A percentile compares a stretch with the other conserved stretches of the same genome.
phyloP scores from a whole-genome alignment of 805 yeast genomes.

The Spathaspora sp. region DNA sequence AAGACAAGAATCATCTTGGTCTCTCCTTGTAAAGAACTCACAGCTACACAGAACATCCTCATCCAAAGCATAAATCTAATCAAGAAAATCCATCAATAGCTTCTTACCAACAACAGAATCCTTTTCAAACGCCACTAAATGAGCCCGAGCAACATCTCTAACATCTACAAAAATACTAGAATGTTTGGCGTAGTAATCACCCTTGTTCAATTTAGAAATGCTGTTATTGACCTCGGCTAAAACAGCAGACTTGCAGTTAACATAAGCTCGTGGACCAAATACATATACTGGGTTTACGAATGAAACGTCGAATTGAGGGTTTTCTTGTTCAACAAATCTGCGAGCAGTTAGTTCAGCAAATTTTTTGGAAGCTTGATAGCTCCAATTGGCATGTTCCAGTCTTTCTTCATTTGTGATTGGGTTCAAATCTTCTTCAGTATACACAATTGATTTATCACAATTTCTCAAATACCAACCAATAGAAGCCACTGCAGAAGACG shows the following conservation, averaged over 20 bases:
- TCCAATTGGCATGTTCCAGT: conserved; percentile 32
- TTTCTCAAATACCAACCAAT: conserved; percentile 8
- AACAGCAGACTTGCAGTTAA: conserved; percentile 26
- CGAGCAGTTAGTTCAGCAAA: conserved; percentile 60
- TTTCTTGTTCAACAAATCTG: conserved; percentile 34
- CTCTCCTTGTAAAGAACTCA: too few species aligned
- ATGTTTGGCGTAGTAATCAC: conserved; percentile 17
- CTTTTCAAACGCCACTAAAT: conserved; percentile 33
- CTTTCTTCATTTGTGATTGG: conserved; percentile 47
- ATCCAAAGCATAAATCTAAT: too few species aligned
- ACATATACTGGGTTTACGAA: conserved; percentile 18
- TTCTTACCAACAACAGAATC: conserved; percentile 18
- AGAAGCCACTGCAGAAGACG: conserved; percentile 52
- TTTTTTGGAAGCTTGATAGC: conserved; percentile 57
- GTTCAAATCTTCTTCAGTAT: conserved; percentile 45
- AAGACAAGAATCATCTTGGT: background rate
- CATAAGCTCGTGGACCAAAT: conserved; percentile 20
- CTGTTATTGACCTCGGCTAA: conserved; percentile 37
- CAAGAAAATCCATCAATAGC: conserved; percentile 16
- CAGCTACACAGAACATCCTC: too few species aligned
- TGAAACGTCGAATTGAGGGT: conserved; percentile 9
- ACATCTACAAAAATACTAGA: conserved; percentile 33
- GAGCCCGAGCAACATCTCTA: conserved; percentile 44
- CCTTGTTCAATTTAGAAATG: conserved; percentile 26
- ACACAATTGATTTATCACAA: conserved; percentile 6